Evolutionary conservation across 2,329 filamentous ascomycete species (phyloP), one percentile per base, ranked within the genome.

Genomic region (Ascochyta clinopodiicola): DNA sequence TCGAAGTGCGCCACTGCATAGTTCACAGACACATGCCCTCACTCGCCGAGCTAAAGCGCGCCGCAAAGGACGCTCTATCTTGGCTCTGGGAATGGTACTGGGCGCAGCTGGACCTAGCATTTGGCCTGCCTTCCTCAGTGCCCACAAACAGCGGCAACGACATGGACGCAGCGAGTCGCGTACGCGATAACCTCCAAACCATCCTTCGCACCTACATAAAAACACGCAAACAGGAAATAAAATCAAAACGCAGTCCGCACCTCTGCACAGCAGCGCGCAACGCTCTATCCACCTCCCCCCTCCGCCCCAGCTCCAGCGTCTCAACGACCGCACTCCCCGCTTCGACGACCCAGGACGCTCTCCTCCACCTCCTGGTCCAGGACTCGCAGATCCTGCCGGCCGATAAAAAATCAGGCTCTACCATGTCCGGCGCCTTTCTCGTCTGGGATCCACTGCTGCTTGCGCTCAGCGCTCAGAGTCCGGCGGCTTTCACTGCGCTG

Each of bases 21-120:
- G 96, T 92, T 36, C 93, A 98, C 74, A 91, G 96, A 74, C 90
- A 92, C 71, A 79, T 96, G 52, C 93, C 93, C 0, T 87, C 88
- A 1, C 79, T 96, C 48, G 81, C 84, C 10, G 87, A 91, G 60
- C 79, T 97, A 59, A 85, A 91, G 47, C 82, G 82, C 32, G 89
- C 89, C 1, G 86, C 89, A 1, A 78, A 81, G 60, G 86, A 88
- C 65, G 91, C 89, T 1, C 80, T 97, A 59, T 80, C 81, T 39
- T 97, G 93, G 93, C 87, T 97, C 46, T 96, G 91, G 91, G 83
- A 87, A 48, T 91, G 91, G 74, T 97, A 96, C 79, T 98, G 93
- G 93, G 77, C 69, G 12, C 76, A 78, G 34, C 70, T 87, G 19
- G 79, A 81, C 50, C 21, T 61, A n/a, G 66, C 64, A 4, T 68